Conservation (phyloP, 257 asterid species). For the Jacaranda copaia region DNA sequence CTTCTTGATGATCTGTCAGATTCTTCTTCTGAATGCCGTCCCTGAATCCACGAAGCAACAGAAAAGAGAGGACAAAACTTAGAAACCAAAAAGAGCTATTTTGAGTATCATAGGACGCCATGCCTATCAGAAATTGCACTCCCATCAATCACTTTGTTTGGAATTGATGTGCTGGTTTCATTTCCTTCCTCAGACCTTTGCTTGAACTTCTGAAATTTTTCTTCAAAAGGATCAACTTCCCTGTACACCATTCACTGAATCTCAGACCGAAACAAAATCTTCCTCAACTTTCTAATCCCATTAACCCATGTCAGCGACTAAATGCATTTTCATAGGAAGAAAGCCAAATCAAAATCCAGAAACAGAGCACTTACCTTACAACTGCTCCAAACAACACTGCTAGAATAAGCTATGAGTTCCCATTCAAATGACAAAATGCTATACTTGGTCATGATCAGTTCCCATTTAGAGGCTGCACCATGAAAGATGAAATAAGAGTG, state of each 20-base stretch:
- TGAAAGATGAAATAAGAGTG: slow-evolving; percentile 26
- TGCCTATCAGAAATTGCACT: slow-evolving; percentile 56
- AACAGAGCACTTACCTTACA: too few relatives aligned
- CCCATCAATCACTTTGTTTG: slow-evolving; percentile 33
- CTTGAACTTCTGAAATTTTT: slow-evolving; percentile 37
- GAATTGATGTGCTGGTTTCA: slow-evolving; percentile 43
- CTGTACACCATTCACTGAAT: slow-evolving; percentile 43
- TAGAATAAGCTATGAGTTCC: slow-evolving; percentile 1
- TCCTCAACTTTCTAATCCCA: slow-evolving; percentile 25
- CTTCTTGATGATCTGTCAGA: slow-evolving; percentile 44
- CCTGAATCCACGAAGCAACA: slow-evolving; percentile 52
- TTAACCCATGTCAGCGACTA: too few relatives aligned
- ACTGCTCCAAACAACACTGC: neutral
- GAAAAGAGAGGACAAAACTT: slow-evolving; percentile 25
- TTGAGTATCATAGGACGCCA: slow-evolving; percentile 29
- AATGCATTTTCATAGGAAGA: slow-evolving; percentile 20
- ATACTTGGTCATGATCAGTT: neutral
- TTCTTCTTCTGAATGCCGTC: slow-evolving; percentile 49
- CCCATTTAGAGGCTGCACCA: slow-evolving; percentile 19
- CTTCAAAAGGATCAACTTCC: slow-evolving; percentile 40
- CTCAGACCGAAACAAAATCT: slow-evolving; percentile 29
- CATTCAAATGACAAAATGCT: slow-evolving; percentile 18
- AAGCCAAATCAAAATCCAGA: too few relatives aligned
- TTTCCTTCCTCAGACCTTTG: slow-evolving; percentile 45
- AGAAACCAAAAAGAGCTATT: slow-evolving; percentile 25